These are phyloP conservation scores for Neurospora crassa DNA, from an alignment of 2,329 filamentous ascomycete genomes.

Conservation along the genomic window DNA sequence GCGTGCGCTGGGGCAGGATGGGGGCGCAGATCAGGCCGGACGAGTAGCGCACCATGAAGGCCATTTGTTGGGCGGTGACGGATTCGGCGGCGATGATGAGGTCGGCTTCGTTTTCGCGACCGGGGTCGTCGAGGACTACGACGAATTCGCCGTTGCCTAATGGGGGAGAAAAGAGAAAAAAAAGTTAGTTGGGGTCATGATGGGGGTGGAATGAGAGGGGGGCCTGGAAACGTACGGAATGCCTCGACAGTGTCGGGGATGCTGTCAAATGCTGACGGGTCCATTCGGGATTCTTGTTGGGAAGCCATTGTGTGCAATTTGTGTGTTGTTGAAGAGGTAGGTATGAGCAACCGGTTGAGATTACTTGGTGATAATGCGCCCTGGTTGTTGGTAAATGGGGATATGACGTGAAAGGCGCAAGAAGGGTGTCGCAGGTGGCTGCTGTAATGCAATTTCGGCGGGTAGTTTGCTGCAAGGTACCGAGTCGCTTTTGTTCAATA, in stretches of 20 bases:
- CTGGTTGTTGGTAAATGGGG: not conserved
- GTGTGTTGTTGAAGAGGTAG: not conserved
- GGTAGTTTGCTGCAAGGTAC: not conserved
- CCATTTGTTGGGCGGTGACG: conserved; percentile 82
- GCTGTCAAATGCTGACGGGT: conserved; percentile 48
- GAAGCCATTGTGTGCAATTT: conserved; percentile 34
- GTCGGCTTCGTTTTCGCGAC: conserved; percentile 96
- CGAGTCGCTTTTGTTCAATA: not conserved
- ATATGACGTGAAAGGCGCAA: not conserved
- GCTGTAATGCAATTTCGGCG: not conserved
- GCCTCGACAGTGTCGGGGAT: conserved; percentile 56
- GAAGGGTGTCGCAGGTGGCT: not conserved
- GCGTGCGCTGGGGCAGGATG: conserved; percentile 50
- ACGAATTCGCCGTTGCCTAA: conserved; percentile 80
- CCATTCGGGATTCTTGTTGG: conserved; percentile 29
- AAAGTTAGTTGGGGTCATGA: conserved; percentile 5
- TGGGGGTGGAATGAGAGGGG: not conserved
- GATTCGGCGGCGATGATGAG: conserved; percentile 86
- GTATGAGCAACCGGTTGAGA: not conserved
- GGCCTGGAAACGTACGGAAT: conserved; percentile 42
- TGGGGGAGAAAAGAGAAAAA: not conserved
- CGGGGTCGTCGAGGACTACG: conserved; percentile 84
- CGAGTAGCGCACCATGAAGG: conserved; percentile 88
- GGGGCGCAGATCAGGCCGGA: conserved; percentile 90
- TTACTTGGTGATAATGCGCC: not conserved